Percentiles rank a stretch among this genome's conserved stretches.
These are phyloP conservation scores for Phalaenopsis equestris DNA, from an alignment of 106 monocot species.

Conservation along the genomic window DNA sequence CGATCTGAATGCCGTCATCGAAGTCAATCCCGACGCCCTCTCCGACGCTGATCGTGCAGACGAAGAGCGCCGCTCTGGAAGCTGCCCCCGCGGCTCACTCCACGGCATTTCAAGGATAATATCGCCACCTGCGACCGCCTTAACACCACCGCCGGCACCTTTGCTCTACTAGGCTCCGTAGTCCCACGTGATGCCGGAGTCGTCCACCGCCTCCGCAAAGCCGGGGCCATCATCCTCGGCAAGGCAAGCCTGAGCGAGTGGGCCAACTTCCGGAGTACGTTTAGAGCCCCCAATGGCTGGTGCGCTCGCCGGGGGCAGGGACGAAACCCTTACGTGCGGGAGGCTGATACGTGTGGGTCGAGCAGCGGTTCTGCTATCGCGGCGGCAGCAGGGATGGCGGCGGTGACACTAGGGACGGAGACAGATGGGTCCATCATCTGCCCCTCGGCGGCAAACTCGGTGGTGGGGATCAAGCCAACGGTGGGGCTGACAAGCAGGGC, in stretches of 20 bases:
- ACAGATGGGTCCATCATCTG: conserved; percentile 67
- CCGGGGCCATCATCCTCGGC: conserved; percentile 55
- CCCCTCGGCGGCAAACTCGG: conserved; percentile 25
- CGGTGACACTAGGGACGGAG: conserved; percentile 54
- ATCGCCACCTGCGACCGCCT: conserved; percentile 37
- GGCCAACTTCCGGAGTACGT: conserved; percentile 36
- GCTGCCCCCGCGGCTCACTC: not conserved
- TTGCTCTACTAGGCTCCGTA: no score
- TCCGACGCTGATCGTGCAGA: conserved; percentile 30
- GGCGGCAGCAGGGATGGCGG: conserved; percentile 47
- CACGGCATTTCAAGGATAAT: conserved; percentile 52
- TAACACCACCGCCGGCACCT: no score
- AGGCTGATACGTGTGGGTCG: conserved; percentile 56
- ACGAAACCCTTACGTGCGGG: conserved; percentile 53
- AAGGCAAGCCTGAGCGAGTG: conserved; percentile 67
- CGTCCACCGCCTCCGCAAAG: conserved; percentile 28
- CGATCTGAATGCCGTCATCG: conserved; percentile 38
- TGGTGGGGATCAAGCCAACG: conserved; percentile 81
- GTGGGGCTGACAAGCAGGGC: conserved; percentile 76
- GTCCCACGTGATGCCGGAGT: no score
- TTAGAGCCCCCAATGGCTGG: conserved; percentile 51
- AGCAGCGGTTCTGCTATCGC: conserved; percentile 80
- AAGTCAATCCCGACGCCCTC: conserved; percentile 48
- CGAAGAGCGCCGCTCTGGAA: not conserved
- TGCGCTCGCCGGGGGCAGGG: conserved; percentile 61